Conservation (phyloP, 768 basidiomycete genomes). For the Lentinus brumalis region DNA sequence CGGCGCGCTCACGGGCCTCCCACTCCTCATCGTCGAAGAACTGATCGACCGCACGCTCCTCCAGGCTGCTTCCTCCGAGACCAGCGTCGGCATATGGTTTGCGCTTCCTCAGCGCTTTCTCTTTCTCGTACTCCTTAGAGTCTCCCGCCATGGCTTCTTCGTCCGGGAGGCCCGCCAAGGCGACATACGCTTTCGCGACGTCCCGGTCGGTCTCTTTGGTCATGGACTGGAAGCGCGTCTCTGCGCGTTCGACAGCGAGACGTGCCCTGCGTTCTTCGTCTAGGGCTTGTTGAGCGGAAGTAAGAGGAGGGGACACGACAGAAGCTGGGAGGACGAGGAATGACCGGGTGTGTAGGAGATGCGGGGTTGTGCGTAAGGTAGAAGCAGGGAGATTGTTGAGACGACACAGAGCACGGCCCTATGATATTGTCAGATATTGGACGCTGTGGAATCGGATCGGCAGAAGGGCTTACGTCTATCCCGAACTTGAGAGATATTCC, state of each 20-base stretch:
- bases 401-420: slow-evolving; percentile 63
- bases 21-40: slow-evolving; percentile 75
- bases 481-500: slow-evolving; percentile 65
- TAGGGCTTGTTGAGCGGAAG: slow-evolving; percentile 28
- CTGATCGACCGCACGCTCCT: slow-evolving; percentile 52
- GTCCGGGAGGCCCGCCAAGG: slow-evolving; percentile 51
- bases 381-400: slow-evolving; percentile 67
- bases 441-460: no score
- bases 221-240: slow-evolving; percentile 60
- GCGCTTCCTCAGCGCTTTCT: slow-evolving; percentile 6
- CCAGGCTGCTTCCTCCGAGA: slow-evolving; percentile 30
- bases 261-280: slow-evolving; percentile 43
- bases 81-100: background rate
- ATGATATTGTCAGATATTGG: background rate
- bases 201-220: slow-evolving; percentile 72
- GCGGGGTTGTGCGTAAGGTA: slow-evolving; percentile 69
- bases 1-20: slow-evolving; percentile 48
- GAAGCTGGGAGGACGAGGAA: slow-evolving; percentile 56
- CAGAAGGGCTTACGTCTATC: slow-evolving; percentile 52
- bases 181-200: slow-evolving; percentile 70
- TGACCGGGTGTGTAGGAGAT: slow-evolving; percentile 69
- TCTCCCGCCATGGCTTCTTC: slow-evolving; percentile 2
- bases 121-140: background rate
- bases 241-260: slow-evolving; percentile 52
- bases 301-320: slow-evolving; percentile 25